A percentile compares a stretch with the other conserved stretches of the same genome.
Conservation (phyloP, 176 grass and related monocot genomes). For the Aechmea fasciata region DNA sequence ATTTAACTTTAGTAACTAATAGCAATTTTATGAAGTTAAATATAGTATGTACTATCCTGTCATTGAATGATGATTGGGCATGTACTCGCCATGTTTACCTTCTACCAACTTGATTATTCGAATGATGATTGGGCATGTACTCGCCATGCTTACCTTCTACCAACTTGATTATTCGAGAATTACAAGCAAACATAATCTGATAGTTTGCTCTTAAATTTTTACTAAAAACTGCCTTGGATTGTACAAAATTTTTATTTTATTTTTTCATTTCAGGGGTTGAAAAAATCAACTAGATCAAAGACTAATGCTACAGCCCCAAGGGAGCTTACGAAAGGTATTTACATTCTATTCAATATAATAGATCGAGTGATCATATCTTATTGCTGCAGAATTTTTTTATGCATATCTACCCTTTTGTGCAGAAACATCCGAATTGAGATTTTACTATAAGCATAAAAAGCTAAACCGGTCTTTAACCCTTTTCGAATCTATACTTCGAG, state of each 20-base stretch:
- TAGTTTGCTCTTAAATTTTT: background rate
- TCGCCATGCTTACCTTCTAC: background rate
- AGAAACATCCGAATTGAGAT: conserved; percentile 25
- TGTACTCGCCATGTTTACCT: conserved; percentile 1
- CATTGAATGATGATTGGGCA: background rate
- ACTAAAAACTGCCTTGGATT: no score
- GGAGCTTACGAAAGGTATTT: conserved; percentile 12
- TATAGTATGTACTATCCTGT: background rate
- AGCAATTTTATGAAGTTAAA: background rate
- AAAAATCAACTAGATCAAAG: background rate
- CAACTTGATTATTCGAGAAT: background rate
- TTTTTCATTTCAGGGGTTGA: conserved; percentile 16
- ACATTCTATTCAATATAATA: background rate
- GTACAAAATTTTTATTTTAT: background rate
- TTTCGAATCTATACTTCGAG: conserved; percentile 41
- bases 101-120: background rate
- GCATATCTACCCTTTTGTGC: background rate
- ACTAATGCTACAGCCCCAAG: background rate
- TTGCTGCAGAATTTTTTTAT: background rate
- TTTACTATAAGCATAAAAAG: conserved; percentile 37
- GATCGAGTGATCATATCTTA: no score
- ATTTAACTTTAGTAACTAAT: background rate
- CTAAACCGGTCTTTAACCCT: conserved; percentile 33
- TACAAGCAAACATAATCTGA: background rate
- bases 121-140: background rate